Base-by-base conservation (phyloP, 495 filamentous ascomycete genomes). In the Durotheca rogersii region DNA sequence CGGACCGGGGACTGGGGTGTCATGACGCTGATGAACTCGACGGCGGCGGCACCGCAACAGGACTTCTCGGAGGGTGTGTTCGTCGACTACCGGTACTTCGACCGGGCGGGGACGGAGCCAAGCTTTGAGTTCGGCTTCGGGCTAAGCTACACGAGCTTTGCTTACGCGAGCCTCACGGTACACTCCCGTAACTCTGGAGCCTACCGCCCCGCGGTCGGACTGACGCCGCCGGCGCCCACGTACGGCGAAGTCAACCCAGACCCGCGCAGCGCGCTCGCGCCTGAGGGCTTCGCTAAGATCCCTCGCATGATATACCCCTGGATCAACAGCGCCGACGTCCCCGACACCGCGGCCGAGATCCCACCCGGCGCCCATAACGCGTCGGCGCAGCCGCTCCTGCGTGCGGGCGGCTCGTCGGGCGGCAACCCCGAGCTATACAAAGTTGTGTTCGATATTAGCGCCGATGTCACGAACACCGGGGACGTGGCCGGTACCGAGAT, bases 321-420 rank as follows among this genome's bases (percentile, higher is more conserved):
- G 54, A 46, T 74, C 21, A 54, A 54, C 10, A 62, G 35, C 21
- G 36, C 60, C 10, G 51, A 58, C 21, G 36, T 67, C 23, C 49
- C 66, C 17, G 46, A 67, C 5, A 18, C 43, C 1, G 41, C 72
- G 2, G 60, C 70, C 11, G 79, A 78, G 40, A 70, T 86, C 12
- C 86, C 88, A 1, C 66, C 73, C 7, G 75, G 76, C n/a, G 80
- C 80, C 7, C 76, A 70, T 10, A 77, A 89, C 51, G 73, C 80
- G 38, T 82, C 82, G 4, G 70, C 89, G 0, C 90, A 95, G 69
- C 78, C 80, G 0, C 69, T 83, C 10, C 75, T 87, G 30, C 65
- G 80, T 65, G 47, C 86, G 70, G 58, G 83, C 65, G 89, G 89
- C 21, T 80, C 75, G n/a, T 80, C 85, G 4, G 91, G 91, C 19